These are phyloP conservation scores for Neonectria punicea DNA, from an alignment of 2,329 filamentous ascomycete species.

Conservation along the genomic window DNA sequence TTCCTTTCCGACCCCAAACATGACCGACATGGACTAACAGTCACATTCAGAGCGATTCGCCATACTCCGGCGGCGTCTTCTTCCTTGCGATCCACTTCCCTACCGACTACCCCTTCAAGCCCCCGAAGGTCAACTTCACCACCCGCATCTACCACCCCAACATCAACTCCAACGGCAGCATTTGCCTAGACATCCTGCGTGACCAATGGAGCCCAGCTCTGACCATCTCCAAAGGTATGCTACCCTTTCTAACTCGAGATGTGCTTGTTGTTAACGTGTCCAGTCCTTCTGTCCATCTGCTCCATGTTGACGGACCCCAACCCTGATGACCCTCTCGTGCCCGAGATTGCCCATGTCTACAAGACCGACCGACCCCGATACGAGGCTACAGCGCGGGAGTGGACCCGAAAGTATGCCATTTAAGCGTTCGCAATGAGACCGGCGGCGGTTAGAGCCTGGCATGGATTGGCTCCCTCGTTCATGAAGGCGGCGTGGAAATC, in stretches of 20 bases:
- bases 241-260: constrained; percentile 4
- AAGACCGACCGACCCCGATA: constrained; percentile 98
- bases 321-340: constrained; percentile 97
- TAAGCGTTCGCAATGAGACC: constrained; percentile 56
- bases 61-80: constrained; percentile 98
- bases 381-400: constrained; percentile 95
- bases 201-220: constrained; percentile 99
- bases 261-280: constrained; percentile 11
- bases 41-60: constrained; percentile 82
- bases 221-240: constrained; percentile 95
- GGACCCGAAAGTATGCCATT: constrained; percentile 99
- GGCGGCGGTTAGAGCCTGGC: constrained; percentile 41
- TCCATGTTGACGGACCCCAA: constrained; percentile 99
- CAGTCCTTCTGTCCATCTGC: constrained; percentile 98
- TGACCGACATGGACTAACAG: constrained; percentile 43
- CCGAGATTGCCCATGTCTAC: constrained; percentile 99
- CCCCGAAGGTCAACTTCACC: constrained; percentile 99
- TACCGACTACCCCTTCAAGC: constrained; percentile 99
- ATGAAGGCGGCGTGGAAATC: constrained; percentile 41
- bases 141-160: constrained; percentile 99
- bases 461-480: constrained; percentile 43
- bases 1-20: constrained; percentile 17
- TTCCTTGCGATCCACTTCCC: constrained; percentile 99
- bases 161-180: constrained; percentile 99
- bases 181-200: constrained; percentile 97